phyloP scores from a whole-genome alignment of 495 filamentous ascomycete species.

The Penicillium daleae region DNA sequence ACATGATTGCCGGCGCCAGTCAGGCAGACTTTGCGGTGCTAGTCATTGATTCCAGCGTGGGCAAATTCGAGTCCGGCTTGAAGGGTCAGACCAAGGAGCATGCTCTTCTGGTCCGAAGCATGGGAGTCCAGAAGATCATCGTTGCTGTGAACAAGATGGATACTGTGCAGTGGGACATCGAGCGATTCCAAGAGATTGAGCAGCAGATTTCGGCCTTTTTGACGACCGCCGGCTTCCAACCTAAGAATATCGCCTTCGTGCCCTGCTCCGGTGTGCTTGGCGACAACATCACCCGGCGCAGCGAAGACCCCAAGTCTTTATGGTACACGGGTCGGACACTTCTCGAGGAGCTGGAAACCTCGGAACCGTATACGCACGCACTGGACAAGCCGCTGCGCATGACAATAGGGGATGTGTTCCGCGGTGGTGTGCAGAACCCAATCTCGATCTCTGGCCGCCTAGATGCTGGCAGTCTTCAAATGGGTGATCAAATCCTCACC shows the following conservation, averaged over 20 bases:
- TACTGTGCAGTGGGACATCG: conserved; percentile 75
- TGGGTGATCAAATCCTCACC: conserved; percentile 76
- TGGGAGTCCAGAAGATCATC: conserved; percentile 86
- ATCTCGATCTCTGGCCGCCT: conserved; percentile 85
- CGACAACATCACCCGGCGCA: conserved; percentile 75
- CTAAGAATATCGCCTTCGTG: conserved; percentile 80
- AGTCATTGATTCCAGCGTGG: conserved; percentile 85
- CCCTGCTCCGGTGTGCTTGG: conserved; percentile 88
- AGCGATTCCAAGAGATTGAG: conserved; percentile 81
- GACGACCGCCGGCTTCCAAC: conserved; percentile 74
- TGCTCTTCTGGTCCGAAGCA: conserved; percentile 83
- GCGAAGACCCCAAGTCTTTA: conserved; percentile 55
- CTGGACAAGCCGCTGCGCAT: conserved; percentile 81
- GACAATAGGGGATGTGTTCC: conserved; percentile 82
- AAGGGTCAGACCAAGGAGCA: conserved; percentile 96
- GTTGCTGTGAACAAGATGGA: conserved; percentile 97
- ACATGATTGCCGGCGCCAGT: conserved; percentile 96
- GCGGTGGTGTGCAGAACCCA: conserved; percentile 71
- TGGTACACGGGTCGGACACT: conserved; percentile 86
- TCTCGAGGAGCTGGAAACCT: conserved; percentile 79
- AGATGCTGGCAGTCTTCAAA: conserved; percentile 79
- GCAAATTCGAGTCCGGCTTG: conserved; percentile 90
- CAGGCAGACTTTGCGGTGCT: conserved; percentile 96
- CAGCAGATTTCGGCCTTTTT: conserved; percentile 84
- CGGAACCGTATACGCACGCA: conserved; percentile 69